phyloP scores from a whole-genome alignment of 768 basidiomycete genomes.

The Cystobasidium onofrii region DNA sequence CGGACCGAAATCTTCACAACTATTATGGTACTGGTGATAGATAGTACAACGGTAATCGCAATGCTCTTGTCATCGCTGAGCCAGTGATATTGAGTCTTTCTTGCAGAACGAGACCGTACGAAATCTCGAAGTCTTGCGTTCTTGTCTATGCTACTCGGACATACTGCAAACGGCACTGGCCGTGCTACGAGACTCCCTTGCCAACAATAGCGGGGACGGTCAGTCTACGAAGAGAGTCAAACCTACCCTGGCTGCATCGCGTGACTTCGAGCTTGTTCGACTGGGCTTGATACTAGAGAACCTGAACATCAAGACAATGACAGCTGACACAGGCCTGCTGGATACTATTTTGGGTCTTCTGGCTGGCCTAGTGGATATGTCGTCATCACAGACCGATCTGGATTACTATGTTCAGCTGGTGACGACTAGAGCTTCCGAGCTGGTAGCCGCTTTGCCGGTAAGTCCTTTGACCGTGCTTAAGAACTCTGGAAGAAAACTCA shows the following conservation, averaged over 20 bases:
- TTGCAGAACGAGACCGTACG: not conserved
- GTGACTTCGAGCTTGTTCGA: not conserved
- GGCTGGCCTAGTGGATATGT: conserved; percentile 36
- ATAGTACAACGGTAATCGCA: not conserved
- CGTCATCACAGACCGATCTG: conserved; percentile 33
- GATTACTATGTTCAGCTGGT: conserved; percentile 37
- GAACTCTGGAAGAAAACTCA: too few species aligned
- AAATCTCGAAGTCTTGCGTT: not conserved
- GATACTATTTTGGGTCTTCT: conserved; percentile 36
- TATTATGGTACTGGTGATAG: not conserved
- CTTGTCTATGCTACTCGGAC: not conserved
- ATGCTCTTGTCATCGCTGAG: too few species aligned
- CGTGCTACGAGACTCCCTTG: not conserved
- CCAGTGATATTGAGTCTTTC: not conserved
- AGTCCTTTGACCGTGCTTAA: not conserved
- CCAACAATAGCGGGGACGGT: not conserved
- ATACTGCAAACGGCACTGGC: not conserved
- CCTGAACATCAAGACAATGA: conserved; percentile 30
- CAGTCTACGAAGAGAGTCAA: not conserved
- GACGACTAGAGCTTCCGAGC: conserved; percentile 30
- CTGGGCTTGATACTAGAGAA: conserved; percentile 15
- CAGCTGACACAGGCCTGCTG: conserved; percentile 32
- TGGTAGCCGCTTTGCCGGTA: conserved; percentile 32
- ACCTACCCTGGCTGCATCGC: not conserved
- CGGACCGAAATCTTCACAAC: not conserved